Conservation (phyloP, 306 rosid species). For the Coriaria nepalensis region DNA sequence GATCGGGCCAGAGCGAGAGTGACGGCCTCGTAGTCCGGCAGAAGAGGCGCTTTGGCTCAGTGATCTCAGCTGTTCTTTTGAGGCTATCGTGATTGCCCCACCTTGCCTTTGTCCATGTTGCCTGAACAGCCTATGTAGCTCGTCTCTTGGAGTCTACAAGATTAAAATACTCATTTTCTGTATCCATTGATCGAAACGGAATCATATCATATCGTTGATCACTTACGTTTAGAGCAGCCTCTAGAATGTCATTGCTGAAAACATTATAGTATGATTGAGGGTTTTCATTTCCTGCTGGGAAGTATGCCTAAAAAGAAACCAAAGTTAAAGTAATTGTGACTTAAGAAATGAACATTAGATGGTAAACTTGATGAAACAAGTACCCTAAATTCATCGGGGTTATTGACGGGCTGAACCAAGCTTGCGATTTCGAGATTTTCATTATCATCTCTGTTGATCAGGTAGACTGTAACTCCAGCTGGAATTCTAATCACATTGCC, state of each 20-base stretch:
- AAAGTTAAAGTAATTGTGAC: not conserved
- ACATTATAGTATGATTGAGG: conserved; percentile 20
- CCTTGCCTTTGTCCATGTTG: conserved; percentile 8
- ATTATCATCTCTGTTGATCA: conserved; percentile 17
- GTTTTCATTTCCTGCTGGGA: conserved; percentile 18
- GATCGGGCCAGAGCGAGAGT: conserved; percentile 15
- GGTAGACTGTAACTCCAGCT: conserved; percentile 22
- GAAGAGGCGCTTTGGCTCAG: conserved; percentile 27
- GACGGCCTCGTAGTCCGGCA: not conserved
- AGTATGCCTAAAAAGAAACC: conserved; percentile 18
- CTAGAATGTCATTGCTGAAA: conserved; percentile 28
- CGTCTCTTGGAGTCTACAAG: conserved; percentile 20
- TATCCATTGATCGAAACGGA: too few species aligned
- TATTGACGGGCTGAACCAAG: conserved; percentile 24
- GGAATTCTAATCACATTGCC: conserved; percentile 21
- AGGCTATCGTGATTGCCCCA: conserved; percentile 14
- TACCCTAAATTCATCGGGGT: conserved; percentile 30
- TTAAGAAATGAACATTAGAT: too few species aligned
- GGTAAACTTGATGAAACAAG: too few species aligned
- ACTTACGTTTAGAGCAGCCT: conserved; percentile 23
- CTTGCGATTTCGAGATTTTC: conserved; percentile 20
- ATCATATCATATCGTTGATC: too few species aligned
- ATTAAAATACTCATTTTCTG: not conserved
- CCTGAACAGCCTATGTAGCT: conserved; percentile 13
- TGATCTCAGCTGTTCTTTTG: conserved; percentile 23